Evolutionary conservation across 345 rosid species (phyloP), one percentile per base, ranked within the genome.

Genomic region (Cardamine resedifolia): DNA sequence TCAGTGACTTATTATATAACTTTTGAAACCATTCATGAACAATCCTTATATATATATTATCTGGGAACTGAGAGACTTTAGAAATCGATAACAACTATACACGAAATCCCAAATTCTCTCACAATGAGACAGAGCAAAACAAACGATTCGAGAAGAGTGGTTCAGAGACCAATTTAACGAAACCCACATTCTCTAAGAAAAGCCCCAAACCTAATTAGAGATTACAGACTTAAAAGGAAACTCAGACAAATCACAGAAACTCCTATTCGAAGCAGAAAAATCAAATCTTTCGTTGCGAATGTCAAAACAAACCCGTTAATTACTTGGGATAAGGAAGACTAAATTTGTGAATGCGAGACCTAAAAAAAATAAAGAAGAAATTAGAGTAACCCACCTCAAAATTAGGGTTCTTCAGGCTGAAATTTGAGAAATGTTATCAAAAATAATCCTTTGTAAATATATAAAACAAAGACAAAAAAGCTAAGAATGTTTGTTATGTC

Each of bases 401-500:
- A 70, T 64, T 71, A 77, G 80, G 80, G 72, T 70, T 70, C 63
- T 64, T 76, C 38, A 26, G 71, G n/a, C 3, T 63, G 75, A 47
- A 18, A 44, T 12, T 34, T 14, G 64, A 53, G 60, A n/a, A n/a
- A n/a, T n/a, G n/a, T 11, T 12, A 15, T 38, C 15, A 12, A 12
- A 3, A 38, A 39, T 34, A 16, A 27, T 47, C 28, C n/a, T 58
- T 18, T 23, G 6, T 15, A n/a, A 28, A 5, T 67, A 12, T 61
- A 63, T 53, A n/a, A 69, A 33, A 69, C n/a, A 75, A 57, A 57
- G 16, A 39, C 4, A 19, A 28, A 51, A 30, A 59, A 11, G 12
- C 70, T 23, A 34, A 60, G 74, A 69, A 69, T 76, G 79, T 67
- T 68, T 68, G 44, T 34, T 68, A 45, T 69, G 43, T 70, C 58